Percentiles rank a stretch among this genome's conserved stretches.
These are phyloP conservation scores for Lentinula novae-zelandiae DNA, from an alignment of 1,284 basidiomycete genomes.

Conservation along the genomic window DNA sequence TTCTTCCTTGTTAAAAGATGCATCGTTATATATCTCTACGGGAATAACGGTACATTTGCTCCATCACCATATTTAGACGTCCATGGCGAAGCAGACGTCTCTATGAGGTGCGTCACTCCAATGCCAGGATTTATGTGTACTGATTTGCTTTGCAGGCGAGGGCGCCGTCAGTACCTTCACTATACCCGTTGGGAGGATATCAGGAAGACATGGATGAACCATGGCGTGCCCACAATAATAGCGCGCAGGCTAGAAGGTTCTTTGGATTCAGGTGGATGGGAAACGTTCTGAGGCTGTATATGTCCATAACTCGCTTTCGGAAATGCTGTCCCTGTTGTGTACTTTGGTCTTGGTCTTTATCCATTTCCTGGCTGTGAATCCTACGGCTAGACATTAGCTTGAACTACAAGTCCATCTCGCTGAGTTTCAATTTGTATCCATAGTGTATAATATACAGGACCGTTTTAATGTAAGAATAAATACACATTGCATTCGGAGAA, in stretches of 20 bases:
- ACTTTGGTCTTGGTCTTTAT: background rate
- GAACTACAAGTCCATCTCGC: background rate
- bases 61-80: slow-evolving; percentile 92
- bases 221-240: slow-evolving; percentile 87
- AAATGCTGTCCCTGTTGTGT: background rate
- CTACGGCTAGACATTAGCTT: background rate
- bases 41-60: slow-evolving; percentile 84
- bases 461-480: background rate
- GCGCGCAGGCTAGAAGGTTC: slow-evolving; percentile 86
- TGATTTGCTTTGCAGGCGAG: slow-evolving; percentile 49
- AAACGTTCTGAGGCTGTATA: slow-evolving; percentile 54
- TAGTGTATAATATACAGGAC: background rate
- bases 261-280: slow-evolving; percentile 93
- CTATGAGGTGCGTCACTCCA: slow-evolving; percentile 68
- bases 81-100: slow-evolving; percentile 92
- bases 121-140: background rate
- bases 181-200: slow-evolving; percentile 89
- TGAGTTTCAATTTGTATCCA: no score
- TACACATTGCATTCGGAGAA: background rate
- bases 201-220: slow-evolving; percentile 85
- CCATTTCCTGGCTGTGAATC: background rate
- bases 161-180: slow-evolving; percentile 87
- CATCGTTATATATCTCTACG: slow-evolving; percentile 88
- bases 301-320: background rate
- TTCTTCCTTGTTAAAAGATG: slow-evolving; percentile 94